Conservation (phyloP, 164 flowering plant genomes). For the Stephania cephalantha region DNA sequence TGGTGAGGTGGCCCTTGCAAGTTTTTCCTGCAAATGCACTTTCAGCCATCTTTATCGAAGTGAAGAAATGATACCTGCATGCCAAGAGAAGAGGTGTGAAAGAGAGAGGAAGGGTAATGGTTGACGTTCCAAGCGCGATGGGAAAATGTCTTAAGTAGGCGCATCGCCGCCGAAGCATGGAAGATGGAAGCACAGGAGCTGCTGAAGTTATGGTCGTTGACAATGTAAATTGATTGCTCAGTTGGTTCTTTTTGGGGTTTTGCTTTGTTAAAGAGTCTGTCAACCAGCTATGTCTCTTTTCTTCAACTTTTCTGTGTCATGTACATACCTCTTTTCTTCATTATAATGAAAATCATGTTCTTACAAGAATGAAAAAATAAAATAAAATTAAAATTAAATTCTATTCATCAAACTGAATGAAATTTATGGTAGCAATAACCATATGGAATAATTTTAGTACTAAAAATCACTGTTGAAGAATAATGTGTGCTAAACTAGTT, state of each 20-base stretch:
- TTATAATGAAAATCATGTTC: not conserved
- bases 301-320: not conserved
- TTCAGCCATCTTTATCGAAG: not conserved
- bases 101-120: not conserved
- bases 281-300: not conserved
- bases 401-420: not conserved
- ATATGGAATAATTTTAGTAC: not conserved
- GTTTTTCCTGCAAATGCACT: not conserved
- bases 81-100: not conserved
- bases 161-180: not conserved
- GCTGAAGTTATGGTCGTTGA: not conserved
- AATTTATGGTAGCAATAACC: not conserved
- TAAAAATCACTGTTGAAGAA: not conserved
- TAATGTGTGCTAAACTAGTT: not conserved
- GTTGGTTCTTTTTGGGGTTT: not conserved
- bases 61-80: not conserved
- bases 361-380: not conserved
- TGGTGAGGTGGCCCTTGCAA: not conserved
- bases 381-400: too few relatives aligned
- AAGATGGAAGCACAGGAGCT: not conserved
- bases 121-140: not conserved
- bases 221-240: not conserved
- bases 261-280: not conserved
- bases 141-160: not conserved
- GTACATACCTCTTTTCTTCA: not conserved